phyloP scores from a whole-genome alignment of 2,329 filamentous ascomycete species.

The Trichoderma endophyticum region DNA sequence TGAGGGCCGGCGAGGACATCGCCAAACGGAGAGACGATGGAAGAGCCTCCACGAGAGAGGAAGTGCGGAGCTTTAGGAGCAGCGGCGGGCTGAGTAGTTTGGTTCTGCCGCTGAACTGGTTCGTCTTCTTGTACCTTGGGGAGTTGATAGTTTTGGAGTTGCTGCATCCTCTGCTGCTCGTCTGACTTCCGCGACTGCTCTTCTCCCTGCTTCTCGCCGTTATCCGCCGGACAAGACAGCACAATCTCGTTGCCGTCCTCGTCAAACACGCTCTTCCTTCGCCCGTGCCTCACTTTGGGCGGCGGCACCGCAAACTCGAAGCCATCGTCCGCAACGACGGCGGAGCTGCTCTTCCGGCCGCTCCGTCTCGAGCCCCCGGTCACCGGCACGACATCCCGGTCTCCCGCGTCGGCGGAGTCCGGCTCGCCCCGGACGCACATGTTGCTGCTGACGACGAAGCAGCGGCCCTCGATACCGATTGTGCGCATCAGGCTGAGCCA shows the following conservation, averaged over 20 bases:
- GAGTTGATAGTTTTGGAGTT: background rate
- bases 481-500: conserved; percentile 84
- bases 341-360: conserved; percentile 39
- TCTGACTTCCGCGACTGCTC: background rate
- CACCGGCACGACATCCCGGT: background rate
- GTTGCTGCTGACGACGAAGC: conserved; percentile 82
- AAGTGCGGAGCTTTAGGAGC: conserved; percentile 38
- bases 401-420: background rate
- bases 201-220: background rate
- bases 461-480: conserved; percentile 74
- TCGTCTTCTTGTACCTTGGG: background rate
- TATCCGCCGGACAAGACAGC: conserved; percentile 33
- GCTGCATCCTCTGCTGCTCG: background rate
- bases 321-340: conserved; percentile 45
- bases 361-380: conserved; percentile 7
- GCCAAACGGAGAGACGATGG: conserved; percentile 75
- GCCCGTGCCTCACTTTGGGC: conserved; percentile 24
- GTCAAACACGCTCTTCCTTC: conserved; percentile 45
- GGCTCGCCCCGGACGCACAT: conserved; percentile 59
- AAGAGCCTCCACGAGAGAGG: conserved; percentile 73
- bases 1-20: conserved; percentile 76
- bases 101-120: background rate
- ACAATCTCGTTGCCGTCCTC: conserved; percentile 57
- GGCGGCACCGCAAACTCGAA: conserved; percentile 46
- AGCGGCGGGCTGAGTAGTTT: background rate